Evolutionary conservation across 805 yeast species (phyloP), one percentile per base, ranked within the genome.

Genomic region (Pichia californica): DNA sequence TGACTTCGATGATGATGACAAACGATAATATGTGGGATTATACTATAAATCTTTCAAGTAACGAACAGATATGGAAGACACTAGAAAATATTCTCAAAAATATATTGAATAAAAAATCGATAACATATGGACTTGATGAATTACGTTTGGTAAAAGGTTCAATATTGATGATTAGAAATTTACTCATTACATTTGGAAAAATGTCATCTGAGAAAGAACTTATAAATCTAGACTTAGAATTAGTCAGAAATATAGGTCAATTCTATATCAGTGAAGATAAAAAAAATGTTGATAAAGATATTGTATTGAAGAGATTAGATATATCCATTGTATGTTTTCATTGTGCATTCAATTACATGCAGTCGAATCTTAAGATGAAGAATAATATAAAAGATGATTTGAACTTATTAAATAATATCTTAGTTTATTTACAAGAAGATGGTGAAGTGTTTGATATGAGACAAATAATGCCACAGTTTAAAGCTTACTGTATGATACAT

Each of bases 251-350:
- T 27, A 27, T 27, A 2, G 35, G 25, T 14, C 13, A 31, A 13
- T 11, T 11, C 18, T 4, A 18, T 19, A 14, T n/a, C 20, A 4
- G 8, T 8, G 9, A 18, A 18, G 13, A n/a, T 18, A 5, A 11
- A n/a, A 31, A 2, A 19, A 16, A 31, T 11, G n/a, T 16, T 11
- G 36, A 43, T 14, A 36, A 34, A 14, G 39, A 26, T 2, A 8
- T 33, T 3, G 26, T 4, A 5, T 23, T 32, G 27, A 44, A 44
- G 27, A 15, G 19, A 11, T 18, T 44, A 15, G 47, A 44, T 30
- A 28, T 44, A 25, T 34, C 40, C 11, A 30, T 44, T 36, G 47
- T 44, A 5, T 36, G 47, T 23, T 44, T 44, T 35, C 47, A 44
- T 19, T 44, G 47, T 23, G 23, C 36, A 14, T 39, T 44, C 20